These are phyloP conservation scores for Fusarium domesticum DNA, from an alignment of 2,329 filamentous ascomycete species.

Conservation along the genomic window DNA sequence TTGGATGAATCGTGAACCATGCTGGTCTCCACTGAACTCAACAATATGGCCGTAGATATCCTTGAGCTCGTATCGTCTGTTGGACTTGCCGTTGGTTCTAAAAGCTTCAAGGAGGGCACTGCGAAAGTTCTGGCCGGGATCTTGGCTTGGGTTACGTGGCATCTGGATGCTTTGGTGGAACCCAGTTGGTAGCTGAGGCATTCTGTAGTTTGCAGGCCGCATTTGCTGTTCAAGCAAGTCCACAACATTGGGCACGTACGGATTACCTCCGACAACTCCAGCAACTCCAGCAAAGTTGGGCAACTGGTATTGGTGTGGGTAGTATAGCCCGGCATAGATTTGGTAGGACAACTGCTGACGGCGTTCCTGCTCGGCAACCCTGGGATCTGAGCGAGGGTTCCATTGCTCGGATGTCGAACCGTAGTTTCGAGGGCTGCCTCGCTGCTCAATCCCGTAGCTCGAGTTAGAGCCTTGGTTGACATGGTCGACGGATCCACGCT, in stretches of 20 bases:
- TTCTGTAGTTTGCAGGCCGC: slow-evolving; percentile 34
- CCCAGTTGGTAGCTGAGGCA: slow-evolving; percentile 35
- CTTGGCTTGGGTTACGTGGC: slow-evolving; percentile 51
- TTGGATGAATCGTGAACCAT: slow-evolving; percentile 94
- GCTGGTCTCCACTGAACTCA: slow-evolving; percentile 93
- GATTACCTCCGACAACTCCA: no score
- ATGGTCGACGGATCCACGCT: slow-evolving; percentile 41
- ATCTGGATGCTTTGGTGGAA: slow-evolving; percentile 31
- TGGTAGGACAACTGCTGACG: slow-evolving; percentile 15
- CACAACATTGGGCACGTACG: slow-evolving; percentile 36
- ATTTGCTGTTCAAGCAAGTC: slow-evolving; percentile 37
- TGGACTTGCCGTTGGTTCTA: slow-evolving; percentile 68
- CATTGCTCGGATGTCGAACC: slow-evolving; percentile 37
- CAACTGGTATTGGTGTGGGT: slow-evolving; percentile 31
- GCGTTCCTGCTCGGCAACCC: slow-evolving; percentile 39
- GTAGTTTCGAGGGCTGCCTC: slow-evolving; percentile 27
- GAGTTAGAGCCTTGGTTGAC: slow-evolving; percentile 34
- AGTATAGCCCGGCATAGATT: slow-evolving; percentile 27
- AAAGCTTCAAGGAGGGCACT: slow-evolving; percentile 79
- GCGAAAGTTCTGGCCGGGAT: slow-evolving; percentile 59
- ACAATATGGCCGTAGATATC: slow-evolving; percentile 86
- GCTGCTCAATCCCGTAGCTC: slow-evolving; percentile 31
- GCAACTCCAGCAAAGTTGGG: slow-evolving; percentile 29
- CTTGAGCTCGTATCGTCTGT: slow-evolving; percentile 75
- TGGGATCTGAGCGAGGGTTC: slow-evolving; percentile 37